Evolutionary conservation across 257 asterid species (phyloP), one percentile per base, ranked within the genome.

Genomic region (Plantago ovata): DNA sequence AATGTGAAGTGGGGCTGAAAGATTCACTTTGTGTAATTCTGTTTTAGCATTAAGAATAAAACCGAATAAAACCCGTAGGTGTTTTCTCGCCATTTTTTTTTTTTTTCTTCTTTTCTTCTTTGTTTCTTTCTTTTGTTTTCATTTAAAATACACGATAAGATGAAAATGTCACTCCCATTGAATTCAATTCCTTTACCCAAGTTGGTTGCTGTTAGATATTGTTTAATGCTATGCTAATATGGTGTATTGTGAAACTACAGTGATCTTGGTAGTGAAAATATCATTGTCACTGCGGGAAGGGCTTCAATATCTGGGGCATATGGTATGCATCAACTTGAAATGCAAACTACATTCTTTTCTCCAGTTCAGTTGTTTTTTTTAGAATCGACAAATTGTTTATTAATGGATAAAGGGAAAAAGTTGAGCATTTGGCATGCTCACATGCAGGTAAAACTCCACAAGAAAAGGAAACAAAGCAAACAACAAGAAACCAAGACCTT

Each of bases 281-380:
- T 85, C 40, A 63, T 92, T 63, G 79, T 81, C 61, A 65, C 88
- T 44, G 85, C 81, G 18, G 93, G 96, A 61, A 77, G 75, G 93
- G 98, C 68, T 75, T 84, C 67, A 88, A 84, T 65, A 84, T 85
- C 74, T 92, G 98, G 96, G 95, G 88, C 70, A 64, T 88, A 60
- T 84, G 96, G 96, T 92, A 76, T 50, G 83, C 62, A 16, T 45
- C 32, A 44, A 53, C 32, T 52, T 62, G 46, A 24, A 46, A 28
- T 51, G 19, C 61, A 22, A 53, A 23, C 53, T 39, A 42, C 42
- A 44, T 53, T 9, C 20, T 20, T 21, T 19, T 4, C n/a, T n/a
- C n/a, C 3, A 28, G 36, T 28, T n/a, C n/a, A n/a, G n/a, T n/a
- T n/a, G n/a, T n/a, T n/a, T n/a, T n/a, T n/a, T n/a, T n/a, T n/a